These are phyloP conservation scores for Saturnispora halmiae DNA, from an alignment of 805 yeast species.

Conservation along the genomic window DNA sequence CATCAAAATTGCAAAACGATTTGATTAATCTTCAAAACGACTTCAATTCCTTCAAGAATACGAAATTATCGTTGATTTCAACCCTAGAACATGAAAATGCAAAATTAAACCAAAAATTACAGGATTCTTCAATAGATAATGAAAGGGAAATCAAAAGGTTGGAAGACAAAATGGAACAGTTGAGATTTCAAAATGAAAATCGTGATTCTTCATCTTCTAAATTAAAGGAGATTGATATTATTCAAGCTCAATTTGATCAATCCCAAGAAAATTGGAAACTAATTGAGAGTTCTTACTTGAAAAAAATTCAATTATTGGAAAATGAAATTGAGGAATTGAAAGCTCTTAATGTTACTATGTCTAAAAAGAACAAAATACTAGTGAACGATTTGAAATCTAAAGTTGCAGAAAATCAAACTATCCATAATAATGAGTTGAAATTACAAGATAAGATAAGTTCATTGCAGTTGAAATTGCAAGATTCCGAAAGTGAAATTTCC, in stretches of 20 bases:
- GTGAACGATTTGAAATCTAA: conserved; percentile 32
- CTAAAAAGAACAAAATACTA: conserved; percentile 24
- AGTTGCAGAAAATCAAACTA: conserved; percentile 21
- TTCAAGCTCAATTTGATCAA: conserved; percentile 64
- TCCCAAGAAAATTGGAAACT: conserved; percentile 78
- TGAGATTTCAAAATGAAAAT: conserved; percentile 53
- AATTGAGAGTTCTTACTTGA: conserved; percentile 57
- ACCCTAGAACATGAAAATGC: conserved; percentile 25
- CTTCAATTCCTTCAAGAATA: conserved; percentile 20
- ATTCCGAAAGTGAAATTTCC: conserved; percentile 20
- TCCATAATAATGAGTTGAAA: conserved; percentile 19
- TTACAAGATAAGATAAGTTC: conserved; percentile 20
- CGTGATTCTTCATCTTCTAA: conserved; percentile 1
- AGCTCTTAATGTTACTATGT: conserved; percentile 23
- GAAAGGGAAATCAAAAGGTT: conserved; percentile 44
- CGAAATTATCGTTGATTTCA: conserved; percentile 17
- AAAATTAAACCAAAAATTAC: conserved; percentile 12
- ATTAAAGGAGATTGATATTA: conserved; percentile 28
- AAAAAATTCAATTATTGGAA: conserved; percentile 38
- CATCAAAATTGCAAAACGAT: conserved; percentile 16
- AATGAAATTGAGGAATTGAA: conserved; percentile 34
- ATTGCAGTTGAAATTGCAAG: conserved; percentile 15
- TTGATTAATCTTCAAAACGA: conserved; percentile 19
- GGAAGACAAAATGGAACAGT: conserved; percentile 61
- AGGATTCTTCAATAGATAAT: conserved; percentile 26